Evolutionary conservation across 495 filamentous ascomycete genomes (phyloP), one percentile per base, ranked within the genome.

Genomic region (Penicillium daleae): DNA sequence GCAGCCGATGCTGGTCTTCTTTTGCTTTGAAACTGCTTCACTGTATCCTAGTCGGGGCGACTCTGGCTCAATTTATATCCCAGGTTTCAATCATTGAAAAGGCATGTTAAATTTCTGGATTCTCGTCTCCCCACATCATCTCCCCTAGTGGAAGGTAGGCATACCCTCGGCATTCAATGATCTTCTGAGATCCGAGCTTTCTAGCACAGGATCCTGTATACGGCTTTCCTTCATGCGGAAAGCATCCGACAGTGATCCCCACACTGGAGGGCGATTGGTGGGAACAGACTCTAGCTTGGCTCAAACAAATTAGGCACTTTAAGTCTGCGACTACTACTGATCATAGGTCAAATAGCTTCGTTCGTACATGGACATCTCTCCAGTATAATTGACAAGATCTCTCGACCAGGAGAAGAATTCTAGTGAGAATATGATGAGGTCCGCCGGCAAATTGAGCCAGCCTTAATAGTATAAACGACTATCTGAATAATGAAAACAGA

Each of bases 111-210:
- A 10, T 22, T 9, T 13, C 0, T 46, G 7, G 21, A 6, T 21
- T 9, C 15, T 22, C 15, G n/a, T 37, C 15, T 59, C 57, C 57
- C 57, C 57, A 46, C 57, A 56, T 56, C 17, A 10, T 56, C 13
- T n/a, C 17, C 13, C n/a, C 24, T 17, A 13, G 12, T 21, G 8
- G 22, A 17, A 6, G 2, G 21, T 29, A 21, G 12, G 35, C 9
- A 57, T 21, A 21, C 8, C 35, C 22, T 60, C 58, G 58, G 58
- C 49, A 60, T 10, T 60, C 58, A 44, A 17, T 8, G 3, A 5
- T 21, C 7, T 15, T 46, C 21, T 10, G 26, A 27, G 1, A 57
- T 10, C n/a, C 56, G 56, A 48, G 9, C 12, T 22, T 12, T 29
- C 22, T 52, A 37, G 17, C 10, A 27, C 4, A 6, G 10, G 13